Evolutionary conservation across 2,329 filamentous ascomycete genomes (phyloP).

Genomic region (Fusarium sp.): DNA sequence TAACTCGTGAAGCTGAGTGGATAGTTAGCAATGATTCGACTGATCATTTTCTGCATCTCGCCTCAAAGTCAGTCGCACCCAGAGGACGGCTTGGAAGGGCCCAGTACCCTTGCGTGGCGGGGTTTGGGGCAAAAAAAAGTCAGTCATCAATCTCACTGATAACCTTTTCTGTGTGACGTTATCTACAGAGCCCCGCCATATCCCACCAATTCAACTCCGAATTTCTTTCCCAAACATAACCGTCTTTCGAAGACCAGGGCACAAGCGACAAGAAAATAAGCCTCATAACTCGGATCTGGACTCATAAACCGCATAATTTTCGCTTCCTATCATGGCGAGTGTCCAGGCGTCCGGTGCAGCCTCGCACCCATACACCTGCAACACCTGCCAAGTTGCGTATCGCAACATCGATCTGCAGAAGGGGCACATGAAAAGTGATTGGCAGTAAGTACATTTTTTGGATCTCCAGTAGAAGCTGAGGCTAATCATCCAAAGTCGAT

Average conservation of each 20-base stretch:
- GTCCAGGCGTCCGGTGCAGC: slow-evolving; percentile 50
- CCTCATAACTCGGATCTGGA: background rate
- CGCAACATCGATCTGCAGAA: slow-evolving; percentile 92
- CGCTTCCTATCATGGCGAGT: slow-evolving; percentile 56
- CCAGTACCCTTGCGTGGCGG: slow-evolving; percentile 32
- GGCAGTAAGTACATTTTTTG: slow-evolving; percentile 78
- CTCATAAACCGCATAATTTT: background rate
- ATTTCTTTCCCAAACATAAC: slow-evolving; percentile 38
- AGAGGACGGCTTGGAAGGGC: background rate
- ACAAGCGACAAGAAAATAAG: background rate
- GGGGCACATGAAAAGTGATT: slow-evolving; percentile 97
- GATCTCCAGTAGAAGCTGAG: background rate
- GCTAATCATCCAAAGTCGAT: slow-evolving; percentile 68
- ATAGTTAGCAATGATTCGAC: background rate
- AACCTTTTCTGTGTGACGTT: slow-evolving; percentile 43
- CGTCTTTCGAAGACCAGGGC: background rate
- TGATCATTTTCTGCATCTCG: background rate
- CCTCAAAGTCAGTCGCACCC: background rate
- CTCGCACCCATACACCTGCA: slow-evolving; percentile 94
- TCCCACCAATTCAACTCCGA: slow-evolving; percentile 40
- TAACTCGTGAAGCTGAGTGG: background rate
- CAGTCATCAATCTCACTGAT: slow-evolving; percentile 37
- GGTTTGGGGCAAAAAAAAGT: slow-evolving; percentile 39
- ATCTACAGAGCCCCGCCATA: slow-evolving; percentile 43
- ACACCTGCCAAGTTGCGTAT: slow-evolving; percentile 97